Percentiles rank a stretch among this genome's conserved stretches.
phyloP scores from a whole-genome alignment of 306 rosid genomes.

The Fragaria vesca region DNA sequence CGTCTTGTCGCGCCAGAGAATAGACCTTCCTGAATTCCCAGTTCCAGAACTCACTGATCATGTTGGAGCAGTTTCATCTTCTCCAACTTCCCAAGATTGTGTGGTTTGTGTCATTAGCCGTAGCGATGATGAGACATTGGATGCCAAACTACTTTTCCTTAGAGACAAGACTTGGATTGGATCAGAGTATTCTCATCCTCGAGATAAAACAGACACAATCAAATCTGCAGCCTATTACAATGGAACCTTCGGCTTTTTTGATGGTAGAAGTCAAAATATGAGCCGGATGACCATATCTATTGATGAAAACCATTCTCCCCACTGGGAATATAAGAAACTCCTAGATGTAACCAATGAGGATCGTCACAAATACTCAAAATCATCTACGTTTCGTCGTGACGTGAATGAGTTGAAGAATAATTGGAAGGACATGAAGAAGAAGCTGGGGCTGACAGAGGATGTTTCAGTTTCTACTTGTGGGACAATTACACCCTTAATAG shows the following conservation, averaged over 20 bases:
- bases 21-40: background rate
- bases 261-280: background rate
- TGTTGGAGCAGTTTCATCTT: conserved; percentile 21
- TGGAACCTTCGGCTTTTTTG: background rate
- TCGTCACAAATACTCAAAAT: too few species aligned
- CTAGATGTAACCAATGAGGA: too few species aligned
- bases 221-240: background rate
- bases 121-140: background rate
- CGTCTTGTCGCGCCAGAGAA: background rate
- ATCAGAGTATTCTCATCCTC: background rate
- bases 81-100: conserved; percentile 28
- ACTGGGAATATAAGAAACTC: too few species aligned
- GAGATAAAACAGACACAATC: background rate
- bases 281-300: background rate
- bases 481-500: background rate
- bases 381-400: too few species aligned
- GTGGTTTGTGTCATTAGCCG: conserved; percentile 15
- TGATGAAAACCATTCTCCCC: background rate
- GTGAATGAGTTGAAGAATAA: too few species aligned
- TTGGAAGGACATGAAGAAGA: background rate
- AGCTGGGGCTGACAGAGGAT: background rate
- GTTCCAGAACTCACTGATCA: conserved; percentile 8
- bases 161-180: background rate
- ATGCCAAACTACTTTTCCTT: background rate
- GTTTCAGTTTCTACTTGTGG: background rate